A percentile compares a stretch with the other conserved stretches of the same genome.
Evolutionary conservation across 2,329 filamentous ascomycete genomes (phyloP).

Genomic region (Rutstroemia sp.): DNA sequence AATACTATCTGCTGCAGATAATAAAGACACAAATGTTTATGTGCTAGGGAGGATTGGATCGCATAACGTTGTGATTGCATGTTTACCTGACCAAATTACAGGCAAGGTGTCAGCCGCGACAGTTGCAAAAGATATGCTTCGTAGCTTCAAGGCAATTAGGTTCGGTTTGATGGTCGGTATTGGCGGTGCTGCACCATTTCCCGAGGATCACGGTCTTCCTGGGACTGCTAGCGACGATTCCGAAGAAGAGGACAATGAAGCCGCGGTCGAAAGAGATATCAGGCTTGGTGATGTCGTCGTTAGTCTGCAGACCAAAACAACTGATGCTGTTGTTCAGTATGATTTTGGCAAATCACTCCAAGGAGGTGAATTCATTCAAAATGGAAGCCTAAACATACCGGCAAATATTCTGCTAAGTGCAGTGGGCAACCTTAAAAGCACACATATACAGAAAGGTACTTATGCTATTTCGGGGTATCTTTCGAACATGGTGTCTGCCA

Average conservation of each 20-base stretch:
- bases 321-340: constrained; percentile 20
- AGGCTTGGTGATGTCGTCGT: constrained; percentile 16
- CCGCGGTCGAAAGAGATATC: constrained; percentile 11
- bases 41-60: constrained; percentile 11
- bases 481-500: background rate
- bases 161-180: constrained; percentile 39
- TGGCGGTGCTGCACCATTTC: constrained; percentile 26
- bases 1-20: constrained; percentile 12
- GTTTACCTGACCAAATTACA: constrained; percentile 15
- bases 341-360: constrained; percentile 20
- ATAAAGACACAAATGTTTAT: constrained; percentile 14
- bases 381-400: constrained; percentile 1
- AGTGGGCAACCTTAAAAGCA: background rate
- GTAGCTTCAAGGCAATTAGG: constrained; percentile 29
- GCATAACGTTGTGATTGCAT: constrained; percentile 20
- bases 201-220: constrained; percentile 12
- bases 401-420: background rate
- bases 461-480: background rate
- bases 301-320: constrained; percentile 7
- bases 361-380: background rate
- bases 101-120: constrained; percentile 29
- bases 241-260: background rate
- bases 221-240: background rate
- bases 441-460: background rate
- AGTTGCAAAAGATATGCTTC: constrained; percentile 22